These are phyloP conservation scores for Arthrobotrys pseudoclavata DNA, from an alignment of 2,329 filamentous ascomycete species.

Conservation along the genomic window DNA sequence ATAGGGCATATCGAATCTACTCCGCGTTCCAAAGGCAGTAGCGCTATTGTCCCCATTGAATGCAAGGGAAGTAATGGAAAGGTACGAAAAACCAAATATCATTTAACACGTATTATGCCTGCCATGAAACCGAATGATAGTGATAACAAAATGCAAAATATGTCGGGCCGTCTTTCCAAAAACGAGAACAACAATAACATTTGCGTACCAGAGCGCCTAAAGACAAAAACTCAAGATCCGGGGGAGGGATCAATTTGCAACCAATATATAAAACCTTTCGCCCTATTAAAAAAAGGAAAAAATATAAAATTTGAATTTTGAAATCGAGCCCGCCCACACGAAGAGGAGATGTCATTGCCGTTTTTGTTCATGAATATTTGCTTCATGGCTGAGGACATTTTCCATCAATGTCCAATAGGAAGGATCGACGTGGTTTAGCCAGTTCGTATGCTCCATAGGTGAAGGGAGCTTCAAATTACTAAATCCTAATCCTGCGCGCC, in stretches of 20 bases:
- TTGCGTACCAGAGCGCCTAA: constrained; percentile 6
- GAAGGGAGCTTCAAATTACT: constrained; percentile 51
- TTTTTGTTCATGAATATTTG: constrained; percentile 35
- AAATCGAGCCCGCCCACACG: background rate
- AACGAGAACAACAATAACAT: background rate
- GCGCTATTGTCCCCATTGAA: too few relatives aligned
- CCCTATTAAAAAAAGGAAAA: background rate
- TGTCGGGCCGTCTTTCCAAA: background rate
- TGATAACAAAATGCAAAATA: background rate
- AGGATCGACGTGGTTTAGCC: constrained; percentile 55
- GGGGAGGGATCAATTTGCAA: constrained; percentile 3
- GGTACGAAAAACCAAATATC: background rate
- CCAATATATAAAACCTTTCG: background rate
- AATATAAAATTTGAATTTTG: background rate
- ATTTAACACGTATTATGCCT: background rate
- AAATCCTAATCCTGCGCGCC: constrained; percentile 44
- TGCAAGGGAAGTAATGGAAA: background rate
- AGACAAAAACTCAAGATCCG: background rate
- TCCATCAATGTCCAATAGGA: constrained; percentile 56
- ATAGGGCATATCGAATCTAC: too few relatives aligned
- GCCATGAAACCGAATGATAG: constrained; percentile 1
- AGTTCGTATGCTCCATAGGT: constrained; percentile 33
- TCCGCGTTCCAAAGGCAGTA: background rate
- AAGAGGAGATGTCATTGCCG: constrained; percentile 24
- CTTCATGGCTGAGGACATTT: constrained; percentile 45